phyloP scores from a whole-genome alignment of 202 grass and related monocot species.

The Panicum hallii region DNA sequence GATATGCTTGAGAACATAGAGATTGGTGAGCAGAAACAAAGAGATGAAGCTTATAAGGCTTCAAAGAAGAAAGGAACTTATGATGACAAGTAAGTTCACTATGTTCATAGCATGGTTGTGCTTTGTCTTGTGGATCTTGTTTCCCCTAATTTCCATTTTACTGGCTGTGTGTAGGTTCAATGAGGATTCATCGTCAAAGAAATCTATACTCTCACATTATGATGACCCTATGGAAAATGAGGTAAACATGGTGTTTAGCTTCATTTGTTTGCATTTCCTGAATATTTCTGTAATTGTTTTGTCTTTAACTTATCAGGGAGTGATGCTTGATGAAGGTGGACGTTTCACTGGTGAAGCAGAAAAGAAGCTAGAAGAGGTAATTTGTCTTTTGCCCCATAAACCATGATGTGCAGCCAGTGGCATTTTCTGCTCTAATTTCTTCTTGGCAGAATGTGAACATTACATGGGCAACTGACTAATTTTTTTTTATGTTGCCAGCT shows the following conservation, averaged over 20 bases:
- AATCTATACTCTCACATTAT: slow-evolving; percentile 79
- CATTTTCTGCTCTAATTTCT: background rate
- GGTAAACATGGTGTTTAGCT: slow-evolving; percentile 53
- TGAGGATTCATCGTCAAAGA: slow-evolving; percentile 68
- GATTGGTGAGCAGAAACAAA: slow-evolving; percentile 91
- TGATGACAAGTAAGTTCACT: slow-evolving; percentile 71
- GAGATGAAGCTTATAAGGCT: slow-evolving; percentile 75
- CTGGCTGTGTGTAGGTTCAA: slow-evolving; percentile 65
- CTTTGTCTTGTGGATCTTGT: slow-evolving; percentile 16
- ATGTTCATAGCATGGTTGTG: background rate
- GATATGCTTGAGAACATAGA: slow-evolving; percentile 98
- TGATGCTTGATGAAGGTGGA: slow-evolving; percentile 85
- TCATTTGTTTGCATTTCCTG: slow-evolving; percentile 33
- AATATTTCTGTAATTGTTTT: slow-evolving; percentile 40
- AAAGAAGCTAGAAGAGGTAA: slow-evolving; percentile 88
- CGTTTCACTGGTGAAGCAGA: slow-evolving; percentile 79
- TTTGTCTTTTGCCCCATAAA: slow-evolving; percentile 8
- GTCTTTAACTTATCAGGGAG: slow-evolving; percentile 59
- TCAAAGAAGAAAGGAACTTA: slow-evolving; percentile 86
- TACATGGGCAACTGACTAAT: slow-evolving; percentile 3
- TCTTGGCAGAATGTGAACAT: no score
- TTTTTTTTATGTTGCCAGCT: slow-evolving; percentile 66
- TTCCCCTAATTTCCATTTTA: slow-evolving; percentile 18
- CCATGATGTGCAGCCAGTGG: background rate
- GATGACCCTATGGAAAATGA: slow-evolving; percentile 81